Evolutionary conservation across 345 rosid species (phyloP), one percentile per base, ranked within the genome.

Genomic region (Pugionium dolabratum): DNA sequence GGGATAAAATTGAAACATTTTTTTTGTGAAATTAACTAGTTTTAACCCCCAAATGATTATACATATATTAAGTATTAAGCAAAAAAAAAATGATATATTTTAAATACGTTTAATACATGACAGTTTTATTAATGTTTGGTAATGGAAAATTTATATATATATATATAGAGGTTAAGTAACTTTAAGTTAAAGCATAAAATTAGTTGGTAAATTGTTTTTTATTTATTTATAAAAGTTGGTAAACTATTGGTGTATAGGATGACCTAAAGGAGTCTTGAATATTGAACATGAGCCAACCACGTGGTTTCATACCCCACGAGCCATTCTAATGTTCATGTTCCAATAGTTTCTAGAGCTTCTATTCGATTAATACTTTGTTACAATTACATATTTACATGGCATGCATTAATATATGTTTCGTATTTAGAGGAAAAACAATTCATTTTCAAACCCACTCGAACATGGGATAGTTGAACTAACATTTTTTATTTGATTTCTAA

Each of bases 161-260:
- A 31, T 69, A 28, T 29, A 33, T 31, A 31, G 46, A 64, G 59
- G 45, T 26, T 63, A 48, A 54, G 70, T 72, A 72, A 28, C 76
- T 72, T 72, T 71, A 37, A 56, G n/a, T 43, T 10, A 7, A 62
- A 62, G 48, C 34, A 52, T 9, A 36, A 4, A 3, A 62, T 29
- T 41, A 58, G 60, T 64, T 49, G 76, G 71, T 72, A 45, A 33
- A 64, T 54, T 42, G 47, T 71, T 34, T 34, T 34, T 18, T 18
- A 18, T 18, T 18, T 18, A 18, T 18, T 18, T 18, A 18, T 18
- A 18, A 34, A 5, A 56, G 52, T 63, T 47, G 75, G 70, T 71
- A 34, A 31, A 62, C 35, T 40, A 37, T 72, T 50, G 76, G 65
- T 42, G 59, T 64, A 57, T 65, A 64, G 32, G 60, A 64, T 53